Base-by-base conservation (phyloP, 1,284 basidiomycete genomes). In the Blastosporella zonata region DNA sequence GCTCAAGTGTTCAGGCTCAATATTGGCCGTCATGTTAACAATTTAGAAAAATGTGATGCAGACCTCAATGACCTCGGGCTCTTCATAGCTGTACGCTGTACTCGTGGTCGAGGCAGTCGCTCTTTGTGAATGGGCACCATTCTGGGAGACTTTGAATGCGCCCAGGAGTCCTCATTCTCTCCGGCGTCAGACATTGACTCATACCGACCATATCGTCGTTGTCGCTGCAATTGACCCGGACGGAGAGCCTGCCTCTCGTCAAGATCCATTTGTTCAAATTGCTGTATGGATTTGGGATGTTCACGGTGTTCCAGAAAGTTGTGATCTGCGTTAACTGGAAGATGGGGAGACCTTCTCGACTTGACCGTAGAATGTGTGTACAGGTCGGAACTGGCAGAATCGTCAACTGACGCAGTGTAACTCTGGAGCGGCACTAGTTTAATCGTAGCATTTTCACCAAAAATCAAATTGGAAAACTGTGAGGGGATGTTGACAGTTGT, bases 291-390 rank as follows among this genome's bases (percentile, higher is more conserved):
- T 13, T 7, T 31, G 12, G 6, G 29, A 7, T 9, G 6, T 31
- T 36, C 36, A 6, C 29, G 22, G 21, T 7, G 28, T 25, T 34
- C 31, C 37, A 10, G 17, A 2, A 55, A 58, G 43, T 63, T 58
- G 46, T 65, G 29, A n/a, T 7, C 23, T 2, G 31, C 59, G 35
- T 60, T 59, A 5, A 66, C 63, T 28, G 62, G 60, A 12, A 65
- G 65, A 42, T 64, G 61, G 9, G 25, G 39, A 18, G 62, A 58
- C 27, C 62, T 69, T 60, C 63, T 63, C 15, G 64, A 62, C 46
- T 56, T 58, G 39, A 55, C 51, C 6, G 22, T 28, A 15, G 18
- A 27, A 5, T 47, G 41, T 31, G 21, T 27, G 1, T 33, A n/a
- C n/a, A n/a, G n/a, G n/a, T n/a, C n/a, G n/a, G 21, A 20, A 22